A percentile compares a stretch with the other conserved stretches of the same genome.
These are phyloP conservation scores for Geoglossum cookeanum DNA, from an alignment of 2,329 filamentous ascomycete species.

Conservation along the genomic window DNA sequence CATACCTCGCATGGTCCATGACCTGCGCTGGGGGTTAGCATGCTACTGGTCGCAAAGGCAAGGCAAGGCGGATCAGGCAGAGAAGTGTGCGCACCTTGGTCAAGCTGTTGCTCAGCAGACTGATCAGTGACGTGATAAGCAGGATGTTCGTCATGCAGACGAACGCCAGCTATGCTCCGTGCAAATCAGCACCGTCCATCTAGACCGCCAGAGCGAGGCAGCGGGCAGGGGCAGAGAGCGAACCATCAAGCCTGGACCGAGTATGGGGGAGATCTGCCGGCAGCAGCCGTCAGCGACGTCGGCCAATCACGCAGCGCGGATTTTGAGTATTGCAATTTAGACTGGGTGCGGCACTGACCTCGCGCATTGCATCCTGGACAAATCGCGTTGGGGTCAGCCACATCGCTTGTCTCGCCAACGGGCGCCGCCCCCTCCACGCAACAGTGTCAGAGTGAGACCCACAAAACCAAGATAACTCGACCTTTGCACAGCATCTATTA, in stretches of 20 bases:
- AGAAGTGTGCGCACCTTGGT: slow-evolving; percentile 26
- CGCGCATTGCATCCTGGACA: slow-evolving; percentile 12
- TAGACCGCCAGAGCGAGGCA: background rate
- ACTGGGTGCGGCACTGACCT: slow-evolving; percentile 23
- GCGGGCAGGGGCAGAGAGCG: background rate
- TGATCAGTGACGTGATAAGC: slow-evolving; percentile 59
- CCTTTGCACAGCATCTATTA: slow-evolving; percentile 11
- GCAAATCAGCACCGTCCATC: background rate
- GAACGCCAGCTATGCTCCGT: slow-evolving; percentile 38
- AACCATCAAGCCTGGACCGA: slow-evolving; percentile 34
- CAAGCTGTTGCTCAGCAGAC: slow-evolving; percentile 60
- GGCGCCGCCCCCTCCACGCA: background rate
- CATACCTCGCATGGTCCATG: slow-evolving; percentile 33
- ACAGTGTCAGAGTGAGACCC: slow-evolving; percentile 17
- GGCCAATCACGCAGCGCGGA: slow-evolving; percentile 19
- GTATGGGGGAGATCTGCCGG: slow-evolving; percentile 25
- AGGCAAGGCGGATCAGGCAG: background rate
- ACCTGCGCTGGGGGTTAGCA: slow-evolving; percentile 23
- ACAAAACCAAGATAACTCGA: slow-evolving; percentile 57
- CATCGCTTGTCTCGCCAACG: background rate
- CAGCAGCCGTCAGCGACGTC: background rate
- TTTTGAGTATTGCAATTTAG: background rate
- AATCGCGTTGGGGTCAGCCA: slow-evolving; percentile 1
- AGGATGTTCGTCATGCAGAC: slow-evolving; percentile 61
- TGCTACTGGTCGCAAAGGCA: background rate